Conservation (phyloP, 306 rosid genomes). For the Neltuma alba region DNA sequence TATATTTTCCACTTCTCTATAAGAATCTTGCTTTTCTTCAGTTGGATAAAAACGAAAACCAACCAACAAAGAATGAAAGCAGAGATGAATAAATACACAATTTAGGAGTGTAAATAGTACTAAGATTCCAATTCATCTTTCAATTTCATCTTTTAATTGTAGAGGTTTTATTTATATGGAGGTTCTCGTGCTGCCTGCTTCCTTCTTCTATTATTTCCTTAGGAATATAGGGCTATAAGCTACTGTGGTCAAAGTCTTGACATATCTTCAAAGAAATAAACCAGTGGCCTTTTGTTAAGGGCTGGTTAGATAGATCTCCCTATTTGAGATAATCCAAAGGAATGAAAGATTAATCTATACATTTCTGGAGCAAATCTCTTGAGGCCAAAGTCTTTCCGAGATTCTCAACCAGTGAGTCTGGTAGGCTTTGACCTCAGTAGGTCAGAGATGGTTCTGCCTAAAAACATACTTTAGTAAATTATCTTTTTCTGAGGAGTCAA, state of each 20-base stretch:
- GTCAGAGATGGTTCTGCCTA: background rate
- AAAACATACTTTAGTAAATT: constrained; percentile 1
- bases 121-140: background rate
- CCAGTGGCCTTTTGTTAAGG: background rate
- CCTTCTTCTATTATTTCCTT: background rate
- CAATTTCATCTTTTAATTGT: background rate
- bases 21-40: constrained; percentile 6
- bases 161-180: background rate
- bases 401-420: background rate
- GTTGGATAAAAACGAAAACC: background rate
- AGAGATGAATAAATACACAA: background rate
- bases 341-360: background rate
- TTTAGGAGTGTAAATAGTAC: background rate
- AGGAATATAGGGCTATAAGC: background rate
- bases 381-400: background rate
- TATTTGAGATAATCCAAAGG: background rate
- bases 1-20: constrained; percentile 39
- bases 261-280: background rate
- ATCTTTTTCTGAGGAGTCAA: background rate
- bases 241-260: background rate
- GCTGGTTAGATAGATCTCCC: background rate
- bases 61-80: constrained; percentile 7
- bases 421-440: background rate
- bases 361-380: background rate
- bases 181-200: constrained; percentile 10